Conservation (phyloP, 2,329 filamentous ascomycete species). For the Amauroascus verrucosus region DNA sequence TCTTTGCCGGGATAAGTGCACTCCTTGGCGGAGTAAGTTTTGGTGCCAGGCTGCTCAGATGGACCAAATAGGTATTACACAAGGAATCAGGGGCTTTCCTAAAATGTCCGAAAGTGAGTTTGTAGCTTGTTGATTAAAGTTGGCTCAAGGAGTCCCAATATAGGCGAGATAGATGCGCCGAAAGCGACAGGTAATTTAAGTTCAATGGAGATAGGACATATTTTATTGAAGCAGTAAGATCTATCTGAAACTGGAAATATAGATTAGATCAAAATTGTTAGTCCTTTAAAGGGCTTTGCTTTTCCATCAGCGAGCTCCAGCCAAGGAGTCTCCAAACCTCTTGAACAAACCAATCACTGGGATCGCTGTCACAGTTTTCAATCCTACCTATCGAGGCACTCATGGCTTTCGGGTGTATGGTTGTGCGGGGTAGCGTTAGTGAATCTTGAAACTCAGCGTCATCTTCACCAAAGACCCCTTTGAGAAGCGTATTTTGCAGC, state of each 20-base stretch:
- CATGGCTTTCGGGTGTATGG: constrained; percentile 12
- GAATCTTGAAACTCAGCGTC: constrained; percentile 24
- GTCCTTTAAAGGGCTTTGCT: too few species aligned
- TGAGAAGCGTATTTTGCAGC: constrained; percentile 35
- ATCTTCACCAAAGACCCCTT: constrained; percentile 32
- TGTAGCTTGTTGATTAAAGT: background rate
- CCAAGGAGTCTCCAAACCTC: constrained; percentile 50
- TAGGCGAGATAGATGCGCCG: too few species aligned
- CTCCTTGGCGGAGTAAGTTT: constrained; percentile 16
- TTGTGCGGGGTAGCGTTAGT: constrained; percentile 19
- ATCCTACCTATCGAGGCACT: background rate
- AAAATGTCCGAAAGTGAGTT: background rate
- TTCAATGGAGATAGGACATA: too few species aligned
- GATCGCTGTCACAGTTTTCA: constrained; percentile 27
- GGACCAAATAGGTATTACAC: background rate
- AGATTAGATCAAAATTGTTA: too few species aligned
- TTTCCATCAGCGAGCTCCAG: constrained; percentile 40
- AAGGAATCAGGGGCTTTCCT: background rate
- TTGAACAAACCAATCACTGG: constrained; percentile 45
- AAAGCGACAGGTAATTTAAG: too few species aligned
- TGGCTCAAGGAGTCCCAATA: too few species aligned
- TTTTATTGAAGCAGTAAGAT: background rate
- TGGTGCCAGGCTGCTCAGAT: constrained; percentile 6
- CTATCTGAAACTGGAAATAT: too few species aligned
- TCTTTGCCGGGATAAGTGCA: constrained; percentile 36